Evolutionary conservation across 352 stramenopile species (phyloP).

Genomic region (Saprolegnia diclina): DNA sequence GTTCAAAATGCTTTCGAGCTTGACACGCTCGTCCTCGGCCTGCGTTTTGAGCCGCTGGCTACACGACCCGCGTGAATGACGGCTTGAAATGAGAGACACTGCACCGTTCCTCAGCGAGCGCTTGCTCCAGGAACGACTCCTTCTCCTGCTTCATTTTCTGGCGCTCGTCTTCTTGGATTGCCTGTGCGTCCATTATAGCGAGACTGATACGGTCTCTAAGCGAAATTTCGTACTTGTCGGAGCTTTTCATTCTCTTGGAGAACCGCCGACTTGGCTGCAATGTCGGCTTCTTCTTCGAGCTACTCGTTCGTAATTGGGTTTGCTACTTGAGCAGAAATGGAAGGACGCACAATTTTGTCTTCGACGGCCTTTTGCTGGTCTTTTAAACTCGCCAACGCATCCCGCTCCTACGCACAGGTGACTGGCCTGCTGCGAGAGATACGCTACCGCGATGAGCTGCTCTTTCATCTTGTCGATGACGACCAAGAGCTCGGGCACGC

Average conservation of each 20-base stretch:
- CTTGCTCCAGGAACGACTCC: constrained; percentile 49
- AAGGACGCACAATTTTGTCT: constrained; percentile 43
- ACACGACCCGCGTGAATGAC: neutral
- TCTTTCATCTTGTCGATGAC: constrained; percentile 29
- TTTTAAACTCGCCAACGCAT: constrained; percentile 50
- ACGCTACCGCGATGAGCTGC: neutral
- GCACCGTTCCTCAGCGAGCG: constrained; percentile 55
- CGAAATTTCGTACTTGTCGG: constrained; percentile 26
- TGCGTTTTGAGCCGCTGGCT: constrained; percentile 42
- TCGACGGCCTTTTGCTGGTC: constrained; percentile 59
- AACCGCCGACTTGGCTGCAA: constrained; percentile 63
- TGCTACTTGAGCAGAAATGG: neutral
- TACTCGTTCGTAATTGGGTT: neutral
- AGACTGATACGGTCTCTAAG: neutral
- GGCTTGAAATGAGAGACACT: too few species aligned
- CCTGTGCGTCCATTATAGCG: constrained; percentile 25
- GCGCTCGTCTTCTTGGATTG: constrained; percentile 76
- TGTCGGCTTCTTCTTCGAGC: constrained; percentile 59
- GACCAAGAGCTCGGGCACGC: constrained; percentile 22
- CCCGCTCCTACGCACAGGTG: constrained; percentile 36
- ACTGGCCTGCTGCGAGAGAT: neutral
- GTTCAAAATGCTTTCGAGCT: constrained; percentile 39
- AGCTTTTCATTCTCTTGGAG: constrained; percentile 75
- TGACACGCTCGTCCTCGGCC: constrained; percentile 54
- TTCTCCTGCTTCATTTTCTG: constrained; percentile 75